Percentiles rank a stretch among this genome's conserved stretches.
phyloP scores from a whole-genome alignment of 495 filamentous ascomycete genomes.

The Aspergillus bertholletiae region DNA sequence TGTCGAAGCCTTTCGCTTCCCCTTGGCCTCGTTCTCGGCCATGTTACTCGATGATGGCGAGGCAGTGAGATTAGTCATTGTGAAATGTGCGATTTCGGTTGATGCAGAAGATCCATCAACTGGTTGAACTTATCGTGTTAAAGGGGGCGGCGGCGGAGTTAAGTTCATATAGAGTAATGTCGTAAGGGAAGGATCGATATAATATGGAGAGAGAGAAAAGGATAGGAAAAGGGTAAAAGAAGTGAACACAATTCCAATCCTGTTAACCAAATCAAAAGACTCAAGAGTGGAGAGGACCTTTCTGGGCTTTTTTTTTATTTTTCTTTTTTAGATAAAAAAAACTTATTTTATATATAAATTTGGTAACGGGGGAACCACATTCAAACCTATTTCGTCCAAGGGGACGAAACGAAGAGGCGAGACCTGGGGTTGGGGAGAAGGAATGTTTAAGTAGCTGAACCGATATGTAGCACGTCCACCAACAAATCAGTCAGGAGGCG shows the following conservation, averaged over 20 bases:
- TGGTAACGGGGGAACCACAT: not conserved
- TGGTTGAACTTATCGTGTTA: not conserved
- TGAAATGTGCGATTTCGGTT: conserved; percentile 10
- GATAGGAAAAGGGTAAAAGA: not conserved
- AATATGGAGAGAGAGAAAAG: not conserved
- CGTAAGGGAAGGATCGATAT: conserved; percentile 1
- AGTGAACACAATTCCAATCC: not conserved
- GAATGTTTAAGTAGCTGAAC: conserved; percentile 21
- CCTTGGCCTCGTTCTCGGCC: conserved; percentile 32
- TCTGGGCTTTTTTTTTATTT: conserved; percentile 13
- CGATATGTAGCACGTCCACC: conserved; percentile 3
- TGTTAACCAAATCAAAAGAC: not conserved
- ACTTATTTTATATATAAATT: conserved; percentile 6
- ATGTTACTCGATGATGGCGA: conserved; percentile 19
- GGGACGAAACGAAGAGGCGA: conserved; percentile 16
- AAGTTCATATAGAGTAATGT: not conserved
- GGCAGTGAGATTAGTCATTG: conserved; percentile 23
- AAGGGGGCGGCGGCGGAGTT: not conserved
- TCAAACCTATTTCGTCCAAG: conserved; percentile 19
- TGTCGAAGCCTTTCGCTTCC: conserved; percentile 42
- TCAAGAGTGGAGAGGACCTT: conserved; percentile 30
- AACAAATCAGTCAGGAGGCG: conserved; percentile 16
- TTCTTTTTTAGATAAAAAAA: conserved; percentile 11
- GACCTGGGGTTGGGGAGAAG: conserved; percentile 19
- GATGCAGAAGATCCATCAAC: not conserved